Base-by-base conservation (phyloP, 441 rosid genomes). In the Macaranga tanarius region DNA sequence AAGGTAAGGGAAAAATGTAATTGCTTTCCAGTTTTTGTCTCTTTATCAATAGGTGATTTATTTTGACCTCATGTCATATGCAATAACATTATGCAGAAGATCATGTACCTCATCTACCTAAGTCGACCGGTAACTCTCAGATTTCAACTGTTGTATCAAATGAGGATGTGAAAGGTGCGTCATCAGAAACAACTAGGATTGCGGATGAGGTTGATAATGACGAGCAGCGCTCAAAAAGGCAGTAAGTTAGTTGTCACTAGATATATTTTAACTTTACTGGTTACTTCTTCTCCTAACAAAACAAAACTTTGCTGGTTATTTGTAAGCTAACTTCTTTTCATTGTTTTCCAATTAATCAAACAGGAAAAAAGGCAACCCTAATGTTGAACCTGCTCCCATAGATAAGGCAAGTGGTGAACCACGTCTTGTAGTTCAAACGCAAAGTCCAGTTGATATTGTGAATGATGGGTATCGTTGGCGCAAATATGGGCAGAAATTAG, bases 381-480 rank as follows among this genome's bases (percentile, higher is more conserved):
- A 58, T 79, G 73, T 75, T 7, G 88, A 85, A 77, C 81, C 77
- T 40, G 45, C 68, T 76, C 58, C 83, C n/a, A 67, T 67, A 69
- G 88, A 90, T 74, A 90, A 82, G 82, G 79, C 82, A 67, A 71
- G 67, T 67, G 77, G 80, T 62, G 97, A 91, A 62, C 76, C 86
- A 20, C 95, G 92, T 26, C 70, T 67, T 62, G 89, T 91, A 48
- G 81, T 91, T 66, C 92, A 89, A 76, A 90, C 97, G 74, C 71
- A 75, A 68, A 89, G 94, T 48, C 86, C 87, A 83, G 87, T 89
- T 69, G 95, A 95, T 80, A 82, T 90, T 71, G 93, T 95, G 67
- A 89, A 89, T 76, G 99, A 95, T 84, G 97, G 98, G 51, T 92
- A 88, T 73, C 94, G 97, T 52, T 95, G 99, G 99, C 99, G 97